Base-by-base conservation (phyloP, 75 land plant genomes). In the Sequoia sempervirens region DNA sequence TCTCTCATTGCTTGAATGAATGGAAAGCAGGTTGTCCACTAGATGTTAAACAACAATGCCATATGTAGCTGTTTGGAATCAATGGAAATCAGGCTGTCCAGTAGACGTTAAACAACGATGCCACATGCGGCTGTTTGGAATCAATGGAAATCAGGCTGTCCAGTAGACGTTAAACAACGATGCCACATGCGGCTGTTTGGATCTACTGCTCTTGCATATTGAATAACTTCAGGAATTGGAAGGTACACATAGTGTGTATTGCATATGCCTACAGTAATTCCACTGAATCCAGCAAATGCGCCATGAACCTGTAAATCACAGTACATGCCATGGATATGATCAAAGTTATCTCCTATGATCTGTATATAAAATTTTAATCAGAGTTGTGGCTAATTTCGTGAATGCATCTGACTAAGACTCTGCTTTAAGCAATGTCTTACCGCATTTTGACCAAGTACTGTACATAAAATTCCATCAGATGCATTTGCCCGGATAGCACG, bases 111-210 rank as follows among this genome's bases (percentile, higher is more conserved):
- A 82, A 85, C 98, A 96, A 32, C 99, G 93, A 84, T 98, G 99
- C 94, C 96, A 96, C 96, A 98, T 98, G 40, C 91, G 86, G 86
- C 99, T 98, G 81, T 93, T 93, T 9, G 95, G 96, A 36, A 52
- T 81, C 82, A 81, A 8, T 81, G 23, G 84, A 98, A 98, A 83
- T 98, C 99, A 12, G 99, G 99, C 76, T 96, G 99, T 36, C 99
- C 99, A 13, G 99, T 98, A 1, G 99, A 94, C 6, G 98, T 96
- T 64, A 98, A 83, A 85, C 98, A 96, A 32, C 99, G 96, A 86
- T 98, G 99, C 96, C 98, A 98, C 99, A 98, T 98, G 40, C 94
- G 90, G 84, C 99, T 98, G 82, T 93, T 93, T 9, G 99, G 96
- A 85, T 96, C 95, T 11, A 98, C 96, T 45, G 46, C 80, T 47